Percentiles rank a stretch among this genome's conserved stretches.
phyloP scores from a whole-genome alignment of 345 rosid genomes.

The Rhodomyrtus tomentosa region DNA sequence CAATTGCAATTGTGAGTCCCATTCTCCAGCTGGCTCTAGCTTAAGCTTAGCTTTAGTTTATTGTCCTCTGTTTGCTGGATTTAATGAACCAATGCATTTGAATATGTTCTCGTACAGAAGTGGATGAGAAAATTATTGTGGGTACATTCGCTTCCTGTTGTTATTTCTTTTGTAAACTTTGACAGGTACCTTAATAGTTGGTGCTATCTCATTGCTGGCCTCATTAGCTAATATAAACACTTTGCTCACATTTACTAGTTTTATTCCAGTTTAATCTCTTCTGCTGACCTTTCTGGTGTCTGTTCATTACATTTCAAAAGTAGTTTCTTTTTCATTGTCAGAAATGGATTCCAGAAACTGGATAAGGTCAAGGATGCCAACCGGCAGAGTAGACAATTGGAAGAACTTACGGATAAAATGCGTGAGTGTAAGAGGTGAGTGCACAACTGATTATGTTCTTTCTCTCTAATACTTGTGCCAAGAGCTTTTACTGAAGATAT shows the following conservation, averaged over 20 bases:
- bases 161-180: background rate
- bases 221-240: background rate
- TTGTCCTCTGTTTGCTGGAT: background rate
- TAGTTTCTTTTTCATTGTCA: constrained; percentile 6
- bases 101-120: background rate
- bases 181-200: background rate
- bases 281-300: background rate
- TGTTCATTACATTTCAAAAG: background rate
- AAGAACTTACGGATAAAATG: constrained; percentile 93
- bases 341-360: constrained; percentile 94
- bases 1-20: background rate
- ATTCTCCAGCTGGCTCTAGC: background rate
- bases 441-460: background rate
- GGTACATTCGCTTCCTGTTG: background rate
- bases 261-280: background rate
- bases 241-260: background rate
- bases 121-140: background rate
- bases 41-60: background rate
- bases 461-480: background rate
- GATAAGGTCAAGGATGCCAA: constrained; percentile 89
- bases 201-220: background rate
- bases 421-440: constrained; percentile 85
- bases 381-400: constrained; percentile 89
- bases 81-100: background rate
- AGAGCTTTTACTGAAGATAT: background rate